phyloP scores from a whole-genome alignment of 306 rosid species.

The Hippophae gyantsensis region DNA sequence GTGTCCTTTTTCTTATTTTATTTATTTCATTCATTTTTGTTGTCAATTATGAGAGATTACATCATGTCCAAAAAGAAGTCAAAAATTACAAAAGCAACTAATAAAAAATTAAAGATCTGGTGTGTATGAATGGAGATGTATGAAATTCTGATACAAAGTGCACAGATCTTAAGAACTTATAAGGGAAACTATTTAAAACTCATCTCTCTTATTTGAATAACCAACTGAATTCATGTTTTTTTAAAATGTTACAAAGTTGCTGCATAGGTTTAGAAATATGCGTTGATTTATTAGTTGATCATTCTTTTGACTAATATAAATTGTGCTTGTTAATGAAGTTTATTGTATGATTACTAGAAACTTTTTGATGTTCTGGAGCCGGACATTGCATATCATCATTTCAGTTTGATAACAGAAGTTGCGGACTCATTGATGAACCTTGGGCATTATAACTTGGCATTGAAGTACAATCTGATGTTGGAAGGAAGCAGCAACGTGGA shows the following conservation, averaged over 20 bases:
- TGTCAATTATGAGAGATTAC: too few species aligned
- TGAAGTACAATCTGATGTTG: conserved; percentile 60
- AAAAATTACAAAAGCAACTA: too few species aligned
- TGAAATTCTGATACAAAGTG: too few species aligned
- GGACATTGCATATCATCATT: conserved; percentile 35
- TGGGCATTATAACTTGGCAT: conserved; percentile 53
- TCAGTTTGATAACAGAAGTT: conserved; percentile 43
- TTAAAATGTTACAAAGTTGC: not conserved
- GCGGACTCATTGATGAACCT: conserved; percentile 57
- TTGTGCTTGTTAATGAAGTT: conserved; percentile 20
- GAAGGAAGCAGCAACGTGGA: conserved; percentile 46
- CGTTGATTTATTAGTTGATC: not conserved
- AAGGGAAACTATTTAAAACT: too few species aligned
- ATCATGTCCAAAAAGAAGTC: too few species aligned
- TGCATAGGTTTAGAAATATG: not conserved
- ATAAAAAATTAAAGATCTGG: too few species aligned
- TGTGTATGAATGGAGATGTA: too few species aligned
- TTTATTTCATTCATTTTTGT: too few species aligned
- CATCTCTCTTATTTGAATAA: not conserved
- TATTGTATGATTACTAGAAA: conserved; percentile 29
- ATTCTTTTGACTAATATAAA: conserved; percentile 8
- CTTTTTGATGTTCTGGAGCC: conserved; percentile 45
- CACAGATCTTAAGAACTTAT: too few species aligned
- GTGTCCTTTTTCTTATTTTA: too few species aligned
- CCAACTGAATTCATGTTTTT: not conserved